Conservation (phyloP, 2,329 filamentous ascomycete species). For the Pestalotiopsis fici region DNA sequence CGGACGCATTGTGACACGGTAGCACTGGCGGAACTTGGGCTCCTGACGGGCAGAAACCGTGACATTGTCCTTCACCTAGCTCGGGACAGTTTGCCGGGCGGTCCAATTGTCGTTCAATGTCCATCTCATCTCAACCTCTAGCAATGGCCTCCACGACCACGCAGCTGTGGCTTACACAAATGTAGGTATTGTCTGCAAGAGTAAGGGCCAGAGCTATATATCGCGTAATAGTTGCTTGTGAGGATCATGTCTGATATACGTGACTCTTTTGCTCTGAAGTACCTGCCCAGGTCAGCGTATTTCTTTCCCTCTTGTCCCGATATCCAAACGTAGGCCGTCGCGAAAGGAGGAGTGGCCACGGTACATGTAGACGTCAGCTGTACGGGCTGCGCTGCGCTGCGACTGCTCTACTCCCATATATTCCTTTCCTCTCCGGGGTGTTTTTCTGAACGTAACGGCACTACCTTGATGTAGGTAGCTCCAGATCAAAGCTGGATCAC, state of each 20-base stretch:
- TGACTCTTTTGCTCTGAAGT: too few species aligned
- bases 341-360: not conserved
- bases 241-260: too few species aligned
- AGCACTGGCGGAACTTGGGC: not conserved
- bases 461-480: not conserved
- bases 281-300: too few species aligned
- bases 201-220: too few species aligned
- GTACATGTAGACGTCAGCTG: not conserved
- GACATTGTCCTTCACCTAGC: not conserved
- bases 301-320: too few species aligned
- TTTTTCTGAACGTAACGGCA: not conserved
- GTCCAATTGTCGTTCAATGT: too few species aligned
- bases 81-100: not conserved
- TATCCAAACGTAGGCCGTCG: too few species aligned
- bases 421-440: not conserved
- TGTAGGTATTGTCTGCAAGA: too few species aligned
- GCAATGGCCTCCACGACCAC: too few species aligned
- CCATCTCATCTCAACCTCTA: too few species aligned
- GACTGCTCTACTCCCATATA: not conserved
- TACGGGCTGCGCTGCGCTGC: not conserved
- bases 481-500: not conserved
- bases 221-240: too few species aligned
- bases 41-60: not conserved
- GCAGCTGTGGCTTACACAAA: too few species aligned
- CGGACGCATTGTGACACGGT: not conserved